Base-by-base conservation (phyloP, 441 rosid genomes). In the Melastoma candidum region DNA sequence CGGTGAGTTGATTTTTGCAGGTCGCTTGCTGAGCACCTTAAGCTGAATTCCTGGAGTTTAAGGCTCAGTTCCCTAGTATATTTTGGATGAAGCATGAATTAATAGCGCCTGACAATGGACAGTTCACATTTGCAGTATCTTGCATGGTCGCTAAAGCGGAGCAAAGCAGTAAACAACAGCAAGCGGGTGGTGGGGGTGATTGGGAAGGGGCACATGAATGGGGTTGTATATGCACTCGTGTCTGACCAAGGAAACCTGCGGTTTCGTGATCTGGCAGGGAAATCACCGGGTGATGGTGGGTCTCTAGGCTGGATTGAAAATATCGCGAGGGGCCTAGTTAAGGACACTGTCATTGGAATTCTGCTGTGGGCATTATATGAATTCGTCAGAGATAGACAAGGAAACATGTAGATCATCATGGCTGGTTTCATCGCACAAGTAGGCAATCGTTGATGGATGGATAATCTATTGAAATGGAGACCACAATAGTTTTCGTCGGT, bases 151-250 rank as follows among this genome's bases (percentile, higher is more conserved):
- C 71, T 85, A 58, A 83, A 87, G 74, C 74, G 96, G 59, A 83
- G 95, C 79, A 87, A 87, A 69, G 90, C 93, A 0, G 96, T 90
- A 75, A 81, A 83, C 56, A 78, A 74, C 27, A 70, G 86, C 53
- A 81, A 75, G 71, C 76, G 66, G 29, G 95, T 85, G 63, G 95
- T 79, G 59, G 95, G 95, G 24, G 80, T 90, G 61, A 80, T 87
- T 0, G 97, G 97, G 32, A 85, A 73, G 57, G 88, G 96, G 22
- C 96, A 87, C 60, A 77, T 87, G 87, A 87, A 83, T 5, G 96
- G 95, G 8, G 88, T 87, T 49, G 74, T 87, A 49, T 85, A 85
- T 43, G 81, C 97, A 0, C 60, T 90, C 29, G 66, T 83, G 1
- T 83, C 95, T 0, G 93, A 90, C 51, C 77, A 59, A 26, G 88